Evolutionary conservation across 768 basidiomycete species (phyloP).

Genomic region (Hygrophorus pudorinus): DNA sequence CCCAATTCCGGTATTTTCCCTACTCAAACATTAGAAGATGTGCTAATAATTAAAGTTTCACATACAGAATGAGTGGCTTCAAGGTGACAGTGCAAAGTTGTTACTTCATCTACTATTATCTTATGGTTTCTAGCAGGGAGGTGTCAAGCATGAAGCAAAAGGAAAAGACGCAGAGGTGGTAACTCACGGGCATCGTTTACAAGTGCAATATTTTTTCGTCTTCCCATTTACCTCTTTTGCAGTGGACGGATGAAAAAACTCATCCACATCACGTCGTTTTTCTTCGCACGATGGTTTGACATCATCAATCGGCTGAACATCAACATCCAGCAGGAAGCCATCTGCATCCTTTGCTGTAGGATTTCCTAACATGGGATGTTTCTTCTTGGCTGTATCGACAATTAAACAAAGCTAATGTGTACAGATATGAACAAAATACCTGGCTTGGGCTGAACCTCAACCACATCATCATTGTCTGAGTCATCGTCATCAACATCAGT

Average conservation of each 20-base stretch:
- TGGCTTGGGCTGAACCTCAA: background rate
- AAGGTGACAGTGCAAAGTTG: slow-evolving; percentile 10
- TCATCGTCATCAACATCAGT: background rate
- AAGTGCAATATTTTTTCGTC: slow-evolving; percentile 3
- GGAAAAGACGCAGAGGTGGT: too few species aligned
- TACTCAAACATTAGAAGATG: slow-evolving; percentile 1
- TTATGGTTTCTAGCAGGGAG: slow-evolving; percentile 1
- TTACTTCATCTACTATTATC: slow-evolving; percentile 4
- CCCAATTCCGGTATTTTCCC: slow-evolving; percentile 20
- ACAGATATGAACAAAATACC: too few species aligned
- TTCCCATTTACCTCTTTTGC: background rate
- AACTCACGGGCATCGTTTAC: slow-evolving; percentile 4
- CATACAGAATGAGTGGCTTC: slow-evolving; percentile 10
- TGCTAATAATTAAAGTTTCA: background rate
- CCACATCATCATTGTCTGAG: background rate
- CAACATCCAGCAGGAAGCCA: slow-evolving; percentile 10
- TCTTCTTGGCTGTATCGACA: background rate
- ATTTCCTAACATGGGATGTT: slow-evolving; percentile 1
- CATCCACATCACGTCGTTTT: slow-evolving; percentile 2
- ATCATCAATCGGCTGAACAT: slow-evolving; percentile 6
- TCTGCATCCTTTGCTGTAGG: slow-evolving; percentile 5
- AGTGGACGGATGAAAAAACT: slow-evolving; percentile 3
- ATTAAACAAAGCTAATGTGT: too few species aligned
- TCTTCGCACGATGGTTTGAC: slow-evolving; percentile 1
- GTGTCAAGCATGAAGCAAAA: background rate